Conservation (phyloP, 768 basidiomycete species). For the Mycena epipterygia region DNA sequence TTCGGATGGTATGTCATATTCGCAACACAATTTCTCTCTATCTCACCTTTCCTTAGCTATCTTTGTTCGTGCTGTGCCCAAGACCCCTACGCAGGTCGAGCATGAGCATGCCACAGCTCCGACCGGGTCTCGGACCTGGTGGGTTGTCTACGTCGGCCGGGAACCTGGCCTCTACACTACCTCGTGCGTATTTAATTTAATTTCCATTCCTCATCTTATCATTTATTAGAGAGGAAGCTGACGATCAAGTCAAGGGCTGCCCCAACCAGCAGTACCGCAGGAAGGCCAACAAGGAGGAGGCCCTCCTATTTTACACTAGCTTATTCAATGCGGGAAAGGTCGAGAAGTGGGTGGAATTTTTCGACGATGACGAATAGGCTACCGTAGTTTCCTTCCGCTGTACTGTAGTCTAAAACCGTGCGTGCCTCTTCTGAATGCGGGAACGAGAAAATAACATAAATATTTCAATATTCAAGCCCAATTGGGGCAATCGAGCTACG, state of each 20-base stretch:
- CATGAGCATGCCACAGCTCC: background rate
- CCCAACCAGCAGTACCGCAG: conserved; percentile 4
- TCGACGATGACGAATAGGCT: too few species aligned
- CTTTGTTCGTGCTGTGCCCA: background rate
- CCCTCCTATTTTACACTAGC: background rate
- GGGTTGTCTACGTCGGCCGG: background rate
- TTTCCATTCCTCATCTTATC: background rate
- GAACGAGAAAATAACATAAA: too few species aligned
- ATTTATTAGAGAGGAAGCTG: background rate
- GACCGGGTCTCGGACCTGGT: background rate
- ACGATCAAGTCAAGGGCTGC: background rate
- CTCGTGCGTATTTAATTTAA: background rate
- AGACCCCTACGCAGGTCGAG: background rate
- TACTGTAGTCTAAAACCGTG: too few species aligned
- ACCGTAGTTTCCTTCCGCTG: too few species aligned
- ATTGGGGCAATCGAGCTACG: too few species aligned
- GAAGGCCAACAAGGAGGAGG: background rate
- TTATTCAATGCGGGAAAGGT: too few species aligned
- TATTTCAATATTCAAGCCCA: too few species aligned
- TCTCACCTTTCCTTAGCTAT: background rate
- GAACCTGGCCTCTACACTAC: background rate
- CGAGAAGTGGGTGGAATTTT: too few species aligned
- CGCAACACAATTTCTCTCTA: background rate
- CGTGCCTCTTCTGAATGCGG: too few species aligned
- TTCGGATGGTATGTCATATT: too few species aligned